A percentile compares a stretch with the other conserved stretches of the same genome.
phyloP scores from a whole-genome alignment of 2,329 filamentous ascomycete species.

The Dactylella cylindrospora region DNA sequence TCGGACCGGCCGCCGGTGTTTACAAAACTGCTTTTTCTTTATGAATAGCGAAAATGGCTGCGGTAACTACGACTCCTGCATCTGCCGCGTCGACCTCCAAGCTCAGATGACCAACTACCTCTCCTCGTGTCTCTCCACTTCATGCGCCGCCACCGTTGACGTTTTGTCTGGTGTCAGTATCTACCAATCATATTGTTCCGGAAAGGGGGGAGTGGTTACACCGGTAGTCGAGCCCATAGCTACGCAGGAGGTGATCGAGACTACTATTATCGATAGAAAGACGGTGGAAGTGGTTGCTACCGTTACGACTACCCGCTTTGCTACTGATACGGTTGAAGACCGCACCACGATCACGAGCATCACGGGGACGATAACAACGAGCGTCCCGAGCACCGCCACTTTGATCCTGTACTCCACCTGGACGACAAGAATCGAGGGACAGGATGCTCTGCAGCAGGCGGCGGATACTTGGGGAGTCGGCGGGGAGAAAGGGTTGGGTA shows the following conservation, averaged over 20 bases:
- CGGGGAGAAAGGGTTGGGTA: constrained; percentile 12
- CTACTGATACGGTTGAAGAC: constrained; percentile 13
- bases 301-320: constrained; percentile 3
- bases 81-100: constrained; percentile 29
- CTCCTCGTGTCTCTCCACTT: constrained; percentile 17
- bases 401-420: constrained; percentile 24
- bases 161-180: constrained; percentile 24
- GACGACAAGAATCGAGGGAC: constrained; percentile 17
- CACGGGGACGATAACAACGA: constrained; percentile 21
- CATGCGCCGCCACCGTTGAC: constrained; percentile 9
- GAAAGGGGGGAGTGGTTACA: not conserved
- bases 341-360: constrained; percentile 15
- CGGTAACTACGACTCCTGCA: constrained; percentile 11
- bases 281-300: constrained; percentile 15
- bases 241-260: constrained; percentile 26
- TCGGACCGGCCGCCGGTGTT: constrained; percentile 17
- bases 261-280: constrained; percentile 12
- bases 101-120: constrained; percentile 20
- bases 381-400: constrained; percentile 19
- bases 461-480: constrained; percentile 25
- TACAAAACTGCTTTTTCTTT: constrained; percentile 19
- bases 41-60: constrained; percentile 14
- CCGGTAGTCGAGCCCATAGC: constrained; percentile 27
- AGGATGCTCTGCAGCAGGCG: constrained; percentile 9
- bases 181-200: constrained; percentile 29